Conservation (phyloP, 306 rosid species). For the Quercus berberidifolia region DNA sequence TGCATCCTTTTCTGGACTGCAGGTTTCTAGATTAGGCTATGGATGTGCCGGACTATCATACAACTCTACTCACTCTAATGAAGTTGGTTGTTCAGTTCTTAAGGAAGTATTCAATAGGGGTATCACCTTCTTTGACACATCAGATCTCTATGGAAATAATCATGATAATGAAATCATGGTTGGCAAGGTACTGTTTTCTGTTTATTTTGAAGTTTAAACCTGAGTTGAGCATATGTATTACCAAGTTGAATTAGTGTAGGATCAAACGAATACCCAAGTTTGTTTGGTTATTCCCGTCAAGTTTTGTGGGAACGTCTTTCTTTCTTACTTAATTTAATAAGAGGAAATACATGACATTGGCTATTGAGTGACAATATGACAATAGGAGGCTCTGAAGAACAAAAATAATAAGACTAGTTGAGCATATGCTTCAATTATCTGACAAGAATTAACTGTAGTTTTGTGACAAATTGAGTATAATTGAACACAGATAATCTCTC, state of each 20-base stretch:
- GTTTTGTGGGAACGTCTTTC: too few species aligned
- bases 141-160: slow-evolving; percentile 53
- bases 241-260: not conserved
- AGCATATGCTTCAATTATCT: too few species aligned
- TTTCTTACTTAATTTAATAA: not conserved
- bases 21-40: slow-evolving; percentile 83
- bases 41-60: slow-evolving; percentile 73
- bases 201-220: not conserved
- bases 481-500: too few species aligned
- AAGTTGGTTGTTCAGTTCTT: slow-evolving; percentile 55
- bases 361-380: not conserved
- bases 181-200: slow-evolving; percentile 47
- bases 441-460: too few species aligned
- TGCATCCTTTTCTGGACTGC: slow-evolving; percentile 14
- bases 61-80: slow-evolving; percentile 61
- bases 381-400: too few species aligned
- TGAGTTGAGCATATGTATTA: not conserved
- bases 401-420: too few species aligned
- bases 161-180: slow-evolving; percentile 69
- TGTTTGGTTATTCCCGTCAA: too few species aligned
- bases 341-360: not conserved
- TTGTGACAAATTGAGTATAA: too few species aligned
- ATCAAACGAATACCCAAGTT: too few species aligned
- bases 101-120: slow-evolving; percentile 62
- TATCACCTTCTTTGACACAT: slow-evolving; percentile 67